Conservation (phyloP, 306 rosid genomes). For the Prunus armeniaca region DNA sequence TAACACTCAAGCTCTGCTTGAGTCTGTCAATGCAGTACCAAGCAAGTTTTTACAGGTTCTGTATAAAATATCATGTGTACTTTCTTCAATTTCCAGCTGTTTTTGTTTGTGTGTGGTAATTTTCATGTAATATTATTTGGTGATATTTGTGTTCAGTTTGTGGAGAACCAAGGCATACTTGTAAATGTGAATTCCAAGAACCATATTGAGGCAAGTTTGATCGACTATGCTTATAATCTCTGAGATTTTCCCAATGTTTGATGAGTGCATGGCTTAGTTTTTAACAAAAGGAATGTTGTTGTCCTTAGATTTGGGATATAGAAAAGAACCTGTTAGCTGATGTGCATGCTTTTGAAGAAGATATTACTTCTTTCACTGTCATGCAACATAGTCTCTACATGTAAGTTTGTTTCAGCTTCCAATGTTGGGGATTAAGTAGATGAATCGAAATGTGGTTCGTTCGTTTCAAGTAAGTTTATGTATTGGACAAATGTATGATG, state of each 20-base stretch:
- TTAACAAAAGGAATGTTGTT: not conserved
- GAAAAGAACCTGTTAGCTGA: conserved; percentile 50
- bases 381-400: conserved; percentile 53
- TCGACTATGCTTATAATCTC: not conserved
- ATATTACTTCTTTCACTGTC: conserved; percentile 58
- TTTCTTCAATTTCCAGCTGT: not conserved
- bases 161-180: conserved; percentile 69
- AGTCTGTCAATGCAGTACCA: conserved; percentile 52
- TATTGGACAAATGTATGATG: conserved; percentile 19
- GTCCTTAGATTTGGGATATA: conserved; percentile 79
- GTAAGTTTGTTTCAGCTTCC: conserved; percentile 46
- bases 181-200: conserved; percentile 59
- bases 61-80: not conserved
- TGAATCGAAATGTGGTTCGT: not conserved
- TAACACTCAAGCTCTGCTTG: conserved; percentile 70
- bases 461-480: not conserved
- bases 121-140: not conserved
- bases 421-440: conserved; percentile 4
- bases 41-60: conserved; percentile 79
- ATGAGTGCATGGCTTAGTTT: not conserved
- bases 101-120: not conserved
- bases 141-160: conserved; percentile 56
- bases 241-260: not conserved
- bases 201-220: conserved; percentile 63
- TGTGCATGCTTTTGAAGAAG: conserved; percentile 46